Evolutionary conservation across 1,284 basidiomycete genomes (phyloP), one percentile per base, ranked within the genome.

Genomic region (Apiotrichum porosum): DNA sequence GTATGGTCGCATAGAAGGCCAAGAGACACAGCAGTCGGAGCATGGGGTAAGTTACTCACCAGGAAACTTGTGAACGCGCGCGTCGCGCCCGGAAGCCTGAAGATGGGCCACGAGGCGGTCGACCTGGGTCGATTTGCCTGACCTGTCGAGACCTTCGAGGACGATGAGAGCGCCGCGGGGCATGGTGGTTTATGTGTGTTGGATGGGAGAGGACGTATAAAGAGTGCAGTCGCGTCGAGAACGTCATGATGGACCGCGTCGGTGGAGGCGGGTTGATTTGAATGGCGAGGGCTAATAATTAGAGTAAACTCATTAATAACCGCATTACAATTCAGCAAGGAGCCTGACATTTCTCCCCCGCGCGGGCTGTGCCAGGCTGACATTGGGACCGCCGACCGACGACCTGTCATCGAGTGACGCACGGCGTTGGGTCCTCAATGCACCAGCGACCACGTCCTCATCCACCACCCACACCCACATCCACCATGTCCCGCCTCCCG

Each of bases 111-210:
- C 75, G 30, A 95, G 80, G 13, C 76, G 72, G 0, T 78, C 74
- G 0, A 83, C 83, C 66, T 95, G 92, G 0, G 90, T 95, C 38
- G 84, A 87, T 71, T 95, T 95, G 12, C 92, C 92, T 0, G 88
- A 90, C 52, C 87, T 79, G 68, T 95, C 92, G n/a, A 95, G 81
- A 3, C 92, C 92, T 71, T 97, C 92, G 46, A 95, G 79, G 30
- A 91, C 91, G 64, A 95, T 86, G 74, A 97, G 91, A 6, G 83
- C 79, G 1, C 88, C 90, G 47, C 72, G 54, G 13, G 13, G 23
- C 9, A 14, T 28, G 23, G n/a, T 5, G 23, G 13, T 24, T 33
- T 35, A 10, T 5, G 18, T 6, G 12, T 15, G 38, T 3, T 6
- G 28, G 28, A n/a, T 41, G 28, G 26, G 23, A 14, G 22, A 26